phyloP scores from a whole-genome alignment of 768 basidiomycete genomes.

The Rubroboletus pulcherrimus region DNA sequence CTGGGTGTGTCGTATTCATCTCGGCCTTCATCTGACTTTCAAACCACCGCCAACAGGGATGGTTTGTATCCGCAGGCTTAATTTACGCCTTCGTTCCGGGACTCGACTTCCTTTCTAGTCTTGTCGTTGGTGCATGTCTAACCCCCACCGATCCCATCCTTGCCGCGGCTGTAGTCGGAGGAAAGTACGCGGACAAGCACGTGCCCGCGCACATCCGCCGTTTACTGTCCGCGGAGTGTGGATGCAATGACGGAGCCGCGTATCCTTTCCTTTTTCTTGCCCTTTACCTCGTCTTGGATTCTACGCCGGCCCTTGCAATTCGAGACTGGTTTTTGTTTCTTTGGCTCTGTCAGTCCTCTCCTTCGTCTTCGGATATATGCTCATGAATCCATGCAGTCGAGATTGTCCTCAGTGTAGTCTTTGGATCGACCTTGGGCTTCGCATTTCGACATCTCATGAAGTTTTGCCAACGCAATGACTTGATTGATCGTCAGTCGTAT shows the following conservation, averaged over 20 bases:
- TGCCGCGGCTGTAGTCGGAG: slow-evolving; percentile 66
- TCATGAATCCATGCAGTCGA: slow-evolving; percentile 51
- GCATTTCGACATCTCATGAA: slow-evolving; percentile 88
- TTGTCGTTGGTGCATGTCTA: slow-evolving; percentile 89
- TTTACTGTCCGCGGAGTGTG: slow-evolving; percentile 70
- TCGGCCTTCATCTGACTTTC: slow-evolving; percentile 2
- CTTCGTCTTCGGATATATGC: neutral
- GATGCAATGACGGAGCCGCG: slow-evolving; percentile 95
- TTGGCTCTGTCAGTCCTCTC: slow-evolving; percentile 71
- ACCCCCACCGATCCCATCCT: slow-evolving; percentile 68
- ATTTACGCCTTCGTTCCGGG: slow-evolving; percentile 91
- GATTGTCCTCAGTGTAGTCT: slow-evolving; percentile 66
- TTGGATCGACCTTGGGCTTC: slow-evolving; percentile 74
- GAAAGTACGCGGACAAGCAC: slow-evolving; percentile 97
- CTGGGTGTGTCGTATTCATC: slow-evolving; percentile 52
- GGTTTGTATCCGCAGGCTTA: slow-evolving; percentile 88
- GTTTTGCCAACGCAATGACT: slow-evolving; percentile 79
- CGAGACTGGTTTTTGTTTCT: slow-evolving; percentile 85
- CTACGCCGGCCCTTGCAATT: slow-evolving; percentile 57
- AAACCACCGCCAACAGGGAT: slow-evolving; percentile 52
- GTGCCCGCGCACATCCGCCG: slow-evolving; percentile 80
- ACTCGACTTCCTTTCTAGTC: slow-evolving; percentile 82
- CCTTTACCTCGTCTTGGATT: slow-evolving; percentile 78
- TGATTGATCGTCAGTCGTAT: slow-evolving; percentile 93
- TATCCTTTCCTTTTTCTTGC: slow-evolving; percentile 92